phyloP scores from a whole-genome alignment of 352 stramenopile species.

The Globisporangium echinulatum region DNA sequence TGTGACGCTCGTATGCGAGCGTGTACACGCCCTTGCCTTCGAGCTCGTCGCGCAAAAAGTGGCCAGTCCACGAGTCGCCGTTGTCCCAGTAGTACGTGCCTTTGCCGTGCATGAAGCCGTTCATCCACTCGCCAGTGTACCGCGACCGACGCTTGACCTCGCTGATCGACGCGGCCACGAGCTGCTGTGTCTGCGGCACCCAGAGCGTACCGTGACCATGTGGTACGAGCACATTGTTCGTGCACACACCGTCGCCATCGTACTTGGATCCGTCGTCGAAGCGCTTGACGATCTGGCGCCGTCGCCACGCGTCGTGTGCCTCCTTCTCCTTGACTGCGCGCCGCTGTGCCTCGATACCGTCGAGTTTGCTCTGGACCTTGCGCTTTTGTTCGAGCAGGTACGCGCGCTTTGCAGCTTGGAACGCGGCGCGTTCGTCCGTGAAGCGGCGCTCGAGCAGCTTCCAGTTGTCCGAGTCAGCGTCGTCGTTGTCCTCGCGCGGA shows the following conservation, averaged over 20 bases:
- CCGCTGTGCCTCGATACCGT: conserved; percentile 22
- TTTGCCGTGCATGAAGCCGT: conserved; percentile 52
- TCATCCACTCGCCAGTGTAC: conserved; percentile 45
- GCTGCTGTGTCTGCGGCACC: conserved; percentile 30
- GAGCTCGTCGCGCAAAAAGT: conserved; percentile 55
- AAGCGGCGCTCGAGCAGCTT: conserved; percentile 31
- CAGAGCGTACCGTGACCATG: conserved; percentile 56
- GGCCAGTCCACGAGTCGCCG: conserved; percentile 47
- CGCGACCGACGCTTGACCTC: conserved; percentile 41
- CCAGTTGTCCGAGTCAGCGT: conserved; percentile 7
- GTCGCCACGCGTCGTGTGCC: conserved; percentile 29
- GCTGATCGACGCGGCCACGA: conserved; percentile 15
- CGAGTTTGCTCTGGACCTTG: conserved; percentile 29
- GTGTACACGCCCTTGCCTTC: conserved; percentile 56
- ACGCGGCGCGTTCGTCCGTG: conserved; percentile 34
- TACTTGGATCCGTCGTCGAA: conserved; percentile 66
- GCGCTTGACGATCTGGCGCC: conserved; percentile 51
- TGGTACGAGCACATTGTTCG: conserved; percentile 34
- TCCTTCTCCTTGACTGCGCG: conserved; percentile 24
- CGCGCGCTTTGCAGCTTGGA: conserved; percentile 34
- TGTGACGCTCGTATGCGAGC: conserved; percentile 6
- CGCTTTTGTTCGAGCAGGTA: conserved; percentile 36
- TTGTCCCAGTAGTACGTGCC: conserved; percentile 57
- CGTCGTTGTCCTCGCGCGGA: conserved; percentile 1
- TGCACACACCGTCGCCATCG: conserved; percentile 43